Evolutionary conservation across 371 early-diverging fungal species (phyloP), one percentile per base, ranked within the genome.

Genomic region (Rhizopus stolonifer): DNA sequence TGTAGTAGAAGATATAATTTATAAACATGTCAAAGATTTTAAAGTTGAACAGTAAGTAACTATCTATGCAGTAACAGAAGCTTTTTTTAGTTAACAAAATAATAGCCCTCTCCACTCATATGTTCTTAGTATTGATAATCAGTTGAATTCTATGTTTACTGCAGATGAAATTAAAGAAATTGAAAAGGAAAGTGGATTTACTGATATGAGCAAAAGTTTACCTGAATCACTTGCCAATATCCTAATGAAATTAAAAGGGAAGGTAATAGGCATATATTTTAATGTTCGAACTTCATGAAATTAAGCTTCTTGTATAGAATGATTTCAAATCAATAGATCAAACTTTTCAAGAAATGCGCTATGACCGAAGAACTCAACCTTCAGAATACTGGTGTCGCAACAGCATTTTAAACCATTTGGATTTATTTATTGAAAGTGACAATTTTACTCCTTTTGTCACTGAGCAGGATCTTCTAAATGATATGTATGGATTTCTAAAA

Each of bases 251-350:
- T 53, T 53, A 54, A 5, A 54, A 18, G 31, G 24, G 24, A 24
- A 31, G 32, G 32, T 24, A 44, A 6, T n/a, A n/a, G n/a, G 43
- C 43, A 22, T 21, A 42, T 19, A 42, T 19, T 11, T 9, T 32
- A 10, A 38, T 53, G n/a, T 38, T 53, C 26, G 21, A 52, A 44
- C 19, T 34, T 48, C 34, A 33, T 48, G 49, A 34, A 48, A 34
- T 48, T 34, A 34, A 21, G 21, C 42, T 52, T 11, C 15, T 29
- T 52, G 44, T 52, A 32, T 52, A 52, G 43, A 52, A 52, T 52
- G 52, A 52, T 22, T 52, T 52, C 33, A 19, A 52, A 29, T 52
- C 52, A 43, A 43, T 43, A 42, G 44, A 52, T 43, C 43, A 52
- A 52, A 32, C 52, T 43, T 52, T 52, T 23, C 43, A 42, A 43